Base-by-base conservation (phyloP, 495 filamentous ascomycete genomes). In the Penicillium flavigenum region DNA sequence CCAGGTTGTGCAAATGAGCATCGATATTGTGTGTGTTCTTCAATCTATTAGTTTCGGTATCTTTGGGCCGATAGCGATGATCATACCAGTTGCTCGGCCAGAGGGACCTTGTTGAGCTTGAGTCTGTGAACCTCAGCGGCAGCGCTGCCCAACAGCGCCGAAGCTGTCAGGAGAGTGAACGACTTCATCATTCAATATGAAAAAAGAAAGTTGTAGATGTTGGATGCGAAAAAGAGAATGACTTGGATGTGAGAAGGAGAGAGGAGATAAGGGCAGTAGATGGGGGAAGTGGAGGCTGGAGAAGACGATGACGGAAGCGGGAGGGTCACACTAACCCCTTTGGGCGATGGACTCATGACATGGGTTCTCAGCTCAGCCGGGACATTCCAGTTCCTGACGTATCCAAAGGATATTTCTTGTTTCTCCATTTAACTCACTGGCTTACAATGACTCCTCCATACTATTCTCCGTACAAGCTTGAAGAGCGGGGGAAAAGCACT, bases 31-130 rank as follows among this genome's bases (percentile, higher is more conserved):
- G 85, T 48, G 83, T 72, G 55, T 88, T 79, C 91, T 94, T 43
- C 51, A 32, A 17, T 36, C n/a, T 22, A 58, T 72, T 45, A 72
- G 67, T 54, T 42, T 39, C 24, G 36, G 41, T 54, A 34, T 38
- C 41, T 8, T 29, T 2, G 32, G 5, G 47, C 52, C 32, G 42
- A 41, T 42, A 39, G 42, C 20, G 34, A 50, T 58, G 51, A 29
- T 81, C 88, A 66, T 80, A 95, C 92, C 66, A 99, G 84, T 77
- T 97, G 93, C 73, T 98, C 90, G 22, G 87, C 81, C 39, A 98
- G 80, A 58, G 95, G 90, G 52, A 98, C 78, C 86, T 99, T 99
- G 83, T 96, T 88, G 64, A 99, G 86, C 81, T 95, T 95, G 81
- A 96, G 83, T 82, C 89, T 93, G 81, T 96, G 91, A 42, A 94